A percentile compares a stretch with the other conserved stretches of the same genome.
Evolutionary conservation across 2,329 filamentous ascomycete genomes (phyloP).

Genomic region (Acrocalymma vagum): DNA sequence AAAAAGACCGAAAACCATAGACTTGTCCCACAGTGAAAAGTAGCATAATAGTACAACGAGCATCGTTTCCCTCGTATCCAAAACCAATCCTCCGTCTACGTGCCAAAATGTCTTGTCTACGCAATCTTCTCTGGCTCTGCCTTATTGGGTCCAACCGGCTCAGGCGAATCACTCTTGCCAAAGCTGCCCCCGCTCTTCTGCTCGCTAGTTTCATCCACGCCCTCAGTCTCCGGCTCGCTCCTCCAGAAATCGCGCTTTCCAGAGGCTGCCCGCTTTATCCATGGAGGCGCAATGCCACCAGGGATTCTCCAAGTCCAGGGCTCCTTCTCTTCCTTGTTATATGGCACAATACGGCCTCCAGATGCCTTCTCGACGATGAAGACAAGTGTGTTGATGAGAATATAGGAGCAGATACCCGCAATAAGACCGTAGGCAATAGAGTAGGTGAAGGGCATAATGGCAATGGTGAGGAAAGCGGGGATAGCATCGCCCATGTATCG

Average conservation of each 20-base stretch:
- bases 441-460: constrained; percentile 90
- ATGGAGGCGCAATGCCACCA: constrained; percentile 78
- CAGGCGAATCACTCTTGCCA: constrained; percentile 18
- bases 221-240: constrained; percentile 32
- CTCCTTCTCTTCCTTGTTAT: constrained; percentile 79
- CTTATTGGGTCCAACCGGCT: constrained; percentile 34
- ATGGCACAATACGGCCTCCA: constrained; percentile 75
- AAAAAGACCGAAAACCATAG: background rate
- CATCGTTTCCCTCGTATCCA: background rate
- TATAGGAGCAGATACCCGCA: constrained; percentile 79
- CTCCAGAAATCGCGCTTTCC: constrained; percentile 81
- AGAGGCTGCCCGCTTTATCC: constrained; percentile 69
- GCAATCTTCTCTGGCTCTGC: constrained; percentile 30
- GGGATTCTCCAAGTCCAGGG: constrained; percentile 81
- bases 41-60: background rate
- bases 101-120: constrained; percentile 17
- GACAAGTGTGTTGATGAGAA: constrained; percentile 75
- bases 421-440: constrained; percentile 88
- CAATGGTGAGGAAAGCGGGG: constrained; percentile 84
- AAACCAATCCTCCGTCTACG: background rate
- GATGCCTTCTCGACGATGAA: constrained; percentile 73
- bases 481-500: constrained; percentile 80
- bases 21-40: constrained; percentile 1
- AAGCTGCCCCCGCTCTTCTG: constrained; percentile 36
- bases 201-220: constrained; percentile 28